phyloP scores from a whole-genome alignment of 1,284 basidiomycete species.

The Pseudozyma pruni region DNA sequence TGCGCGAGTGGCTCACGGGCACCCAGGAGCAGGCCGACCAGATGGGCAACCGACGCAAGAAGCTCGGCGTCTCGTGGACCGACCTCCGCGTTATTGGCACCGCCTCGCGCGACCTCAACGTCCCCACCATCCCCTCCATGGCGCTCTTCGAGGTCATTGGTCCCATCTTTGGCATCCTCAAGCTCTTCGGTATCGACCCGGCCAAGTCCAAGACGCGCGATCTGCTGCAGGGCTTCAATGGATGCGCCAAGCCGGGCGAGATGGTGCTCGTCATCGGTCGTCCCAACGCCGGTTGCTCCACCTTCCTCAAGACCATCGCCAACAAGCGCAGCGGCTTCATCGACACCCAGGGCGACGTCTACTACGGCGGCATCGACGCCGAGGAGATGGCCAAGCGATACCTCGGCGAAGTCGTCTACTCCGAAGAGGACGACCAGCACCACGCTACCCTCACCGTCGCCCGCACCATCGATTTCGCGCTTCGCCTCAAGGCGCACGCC shows the following conservation, averaged over 20 bases:
- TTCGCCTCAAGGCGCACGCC: slow-evolving; percentile 50
- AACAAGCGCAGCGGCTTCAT: slow-evolving; percentile 77
- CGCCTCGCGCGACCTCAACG: slow-evolving; percentile 39
- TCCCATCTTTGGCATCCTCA: slow-evolving; percentile 43
- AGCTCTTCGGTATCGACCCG: slow-evolving; percentile 44
- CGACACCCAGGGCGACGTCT: slow-evolving; percentile 73
- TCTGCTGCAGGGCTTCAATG: slow-evolving; percentile 51
- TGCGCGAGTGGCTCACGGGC: slow-evolving; percentile 37
- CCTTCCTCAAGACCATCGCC: slow-evolving; percentile 78
- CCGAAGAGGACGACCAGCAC: slow-evolving; percentile 78
- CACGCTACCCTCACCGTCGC: slow-evolving; percentile 79
- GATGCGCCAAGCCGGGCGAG: slow-evolving; percentile 56
- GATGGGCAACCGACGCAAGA: slow-evolving; percentile 46
- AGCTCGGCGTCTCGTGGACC: slow-evolving; percentile 51
- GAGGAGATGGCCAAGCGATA: slow-evolving; percentile 71
- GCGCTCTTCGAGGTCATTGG: slow-evolving; percentile 51
- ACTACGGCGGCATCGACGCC: slow-evolving; percentile 75
- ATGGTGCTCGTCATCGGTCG: slow-evolving; percentile 76
- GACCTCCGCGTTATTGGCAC: slow-evolving; percentile 47
- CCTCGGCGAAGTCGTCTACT: slow-evolving; percentile 86
- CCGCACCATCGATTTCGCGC: slow-evolving; percentile 57
- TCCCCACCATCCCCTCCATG: slow-evolving; percentile 52
- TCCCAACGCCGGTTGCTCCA: slow-evolving; percentile 81
- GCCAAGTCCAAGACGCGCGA: slow-evolving; percentile 34
- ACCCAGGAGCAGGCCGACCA: slow-evolving; percentile 29